Evolutionary conservation across 768 basidiomycete genomes (phyloP).

Genomic region (Ephemerocybe angulata): DNA sequence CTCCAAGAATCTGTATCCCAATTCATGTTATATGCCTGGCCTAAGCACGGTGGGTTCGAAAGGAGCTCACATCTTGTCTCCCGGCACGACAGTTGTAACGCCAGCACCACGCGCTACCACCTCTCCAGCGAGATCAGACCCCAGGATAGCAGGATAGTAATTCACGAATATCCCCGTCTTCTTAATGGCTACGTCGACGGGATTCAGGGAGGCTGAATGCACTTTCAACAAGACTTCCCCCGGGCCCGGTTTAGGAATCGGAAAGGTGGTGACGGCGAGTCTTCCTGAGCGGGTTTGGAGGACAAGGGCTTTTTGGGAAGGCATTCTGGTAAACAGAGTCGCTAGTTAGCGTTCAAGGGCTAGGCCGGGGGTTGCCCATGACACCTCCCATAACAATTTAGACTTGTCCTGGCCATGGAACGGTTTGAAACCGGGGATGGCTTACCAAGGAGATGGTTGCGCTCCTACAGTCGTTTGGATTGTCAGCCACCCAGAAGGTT

Average conservation of each 20-base stretch:
- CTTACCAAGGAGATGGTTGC: no score
- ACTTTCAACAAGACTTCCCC: constrained; percentile 43
- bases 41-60: no score
- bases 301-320: constrained; percentile 26
- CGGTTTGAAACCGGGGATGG: no score
- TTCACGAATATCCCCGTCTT: constrained; percentile 28
- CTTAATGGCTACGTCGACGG: constrained; percentile 36
- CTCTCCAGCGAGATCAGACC: constrained; percentile 49
- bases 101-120: constrained; percentile 49
- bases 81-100: constrained; percentile 45
- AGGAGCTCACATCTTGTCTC: constrained; percentile 51
- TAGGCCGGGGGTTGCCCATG: no score
- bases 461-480: no score
- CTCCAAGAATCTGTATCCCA: no score
- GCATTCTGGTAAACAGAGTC: background rate
- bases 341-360: no score
- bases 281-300: constrained; percentile 16
- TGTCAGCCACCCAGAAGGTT: no score
- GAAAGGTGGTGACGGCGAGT: constrained; percentile 14
- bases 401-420: no score
- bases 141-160: constrained; percentile 45
- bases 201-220: constrained; percentile 41
- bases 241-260: constrained; percentile 26
- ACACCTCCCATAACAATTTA: no score
- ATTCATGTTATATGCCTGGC: no score